Evolutionary conservation across 352 stramenopile species (phyloP).

Genomic region (Phytophthora fragariaefolia): DNA sequence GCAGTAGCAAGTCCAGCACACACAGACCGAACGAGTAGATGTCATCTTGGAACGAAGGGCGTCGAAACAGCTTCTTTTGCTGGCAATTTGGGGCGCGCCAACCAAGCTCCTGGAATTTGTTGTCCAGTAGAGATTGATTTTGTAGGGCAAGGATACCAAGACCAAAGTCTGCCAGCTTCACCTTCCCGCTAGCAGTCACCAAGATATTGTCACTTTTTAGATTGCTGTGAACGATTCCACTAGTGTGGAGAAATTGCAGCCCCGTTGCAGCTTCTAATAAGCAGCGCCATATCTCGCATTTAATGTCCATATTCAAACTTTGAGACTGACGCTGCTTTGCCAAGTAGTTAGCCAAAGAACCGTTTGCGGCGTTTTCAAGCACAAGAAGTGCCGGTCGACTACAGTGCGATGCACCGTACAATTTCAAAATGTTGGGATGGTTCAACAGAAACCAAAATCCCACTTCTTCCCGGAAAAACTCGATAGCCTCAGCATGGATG

Average conservation of each 20-base stretch:
- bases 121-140: slow-evolving; percentile 12
- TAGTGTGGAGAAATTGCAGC: slow-evolving; percentile 55
- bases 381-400: slow-evolving; percentile 31
- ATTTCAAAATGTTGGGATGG: slow-evolving; percentile 26
- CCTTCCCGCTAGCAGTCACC: slow-evolving; percentile 8
- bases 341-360: slow-evolving; percentile 20
- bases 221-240: slow-evolving; percentile 25
- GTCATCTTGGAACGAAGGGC: slow-evolving; percentile 22
- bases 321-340: background rate
- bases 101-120: slow-evolving; percentile 12
- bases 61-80: slow-evolving; percentile 5
- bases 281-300: slow-evolving; percentile 1
- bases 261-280: slow-evolving; percentile 30
- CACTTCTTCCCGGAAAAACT: slow-evolving; percentile 34
- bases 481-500: slow-evolving; percentile 34
- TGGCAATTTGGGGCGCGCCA: slow-evolving; percentile 26
- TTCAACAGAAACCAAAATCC: slow-evolving; percentile 27
- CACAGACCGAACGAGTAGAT: slow-evolving; percentile 33
- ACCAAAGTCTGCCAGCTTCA: slow-evolving; percentile 31
- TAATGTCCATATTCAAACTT: background rate
- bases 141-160: slow-evolving; percentile 22
- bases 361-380: slow-evolving; percentile 19
- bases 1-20: slow-evolving; percentile 23
- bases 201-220: slow-evolving; percentile 33
- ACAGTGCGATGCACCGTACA: slow-evolving; percentile 34